phyloP scores from a whole-genome alignment of 306 rosid species.

The Betula pendula region DNA sequence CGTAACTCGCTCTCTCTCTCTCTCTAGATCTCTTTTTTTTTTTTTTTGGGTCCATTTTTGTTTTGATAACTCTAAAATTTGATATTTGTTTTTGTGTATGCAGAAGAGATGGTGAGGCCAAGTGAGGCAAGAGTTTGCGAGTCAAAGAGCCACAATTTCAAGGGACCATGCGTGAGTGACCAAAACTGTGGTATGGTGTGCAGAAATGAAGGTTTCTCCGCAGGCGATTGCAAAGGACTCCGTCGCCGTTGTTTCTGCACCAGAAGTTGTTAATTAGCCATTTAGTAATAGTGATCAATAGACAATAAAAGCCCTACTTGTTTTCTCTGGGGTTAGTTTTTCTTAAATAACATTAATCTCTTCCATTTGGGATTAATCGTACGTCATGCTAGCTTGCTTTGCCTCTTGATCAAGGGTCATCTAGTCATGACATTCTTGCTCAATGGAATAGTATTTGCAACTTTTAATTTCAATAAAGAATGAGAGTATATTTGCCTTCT shows the following conservation, averaged over 20 bases:
- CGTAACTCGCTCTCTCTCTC: slow-evolving; percentile 21
- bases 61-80: too few relatives aligned
- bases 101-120: slow-evolving; percentile 31
- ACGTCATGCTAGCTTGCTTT: too few relatives aligned
- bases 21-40: not conserved
- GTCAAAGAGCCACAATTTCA: slow-evolving; percentile 40
- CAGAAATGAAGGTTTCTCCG: slow-evolving; percentile 49
- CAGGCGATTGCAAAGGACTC: slow-evolving; percentile 47
- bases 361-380: slow-evolving; percentile 2
- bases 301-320: not conserved
- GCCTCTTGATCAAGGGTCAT: not conserved
- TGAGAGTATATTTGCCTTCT: not conserved
- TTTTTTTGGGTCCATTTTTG: not conserved
- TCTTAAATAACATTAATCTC: not conserved
- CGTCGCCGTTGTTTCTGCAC: slow-evolving; percentile 57
- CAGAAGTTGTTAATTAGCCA: slow-evolving; percentile 23
- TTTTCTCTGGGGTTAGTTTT: not conserved
- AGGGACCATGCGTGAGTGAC: slow-evolving; percentile 29
- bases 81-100: not conserved
- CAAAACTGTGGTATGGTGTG: slow-evolving; percentile 47
- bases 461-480: not conserved
- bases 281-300: too few relatives aligned
- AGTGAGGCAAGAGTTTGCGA: slow-evolving; percentile 46
- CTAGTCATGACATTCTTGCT: not conserved
- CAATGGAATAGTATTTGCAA: not conserved